Conservation (phyloP, 768 basidiomycete genomes). For the Auriculariales sp. region DNA sequence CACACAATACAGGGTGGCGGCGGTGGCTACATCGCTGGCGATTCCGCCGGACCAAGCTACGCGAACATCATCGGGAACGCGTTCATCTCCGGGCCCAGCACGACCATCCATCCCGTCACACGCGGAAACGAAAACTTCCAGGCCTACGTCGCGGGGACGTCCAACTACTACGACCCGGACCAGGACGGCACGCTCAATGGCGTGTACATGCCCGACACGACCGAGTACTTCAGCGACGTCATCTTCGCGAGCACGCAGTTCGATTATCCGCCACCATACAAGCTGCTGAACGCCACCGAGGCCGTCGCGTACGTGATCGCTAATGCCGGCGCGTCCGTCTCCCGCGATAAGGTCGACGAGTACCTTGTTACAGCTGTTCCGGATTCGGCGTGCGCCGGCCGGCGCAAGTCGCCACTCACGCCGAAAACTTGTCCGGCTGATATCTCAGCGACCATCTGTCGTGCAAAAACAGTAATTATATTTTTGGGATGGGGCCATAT, state of each 20-base stretch:
- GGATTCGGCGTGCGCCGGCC: too few relatives aligned
- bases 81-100: slow-evolving; percentile 22
- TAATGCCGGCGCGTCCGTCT: slow-evolving; percentile 20
- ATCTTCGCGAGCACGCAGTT: slow-evolving; percentile 18
- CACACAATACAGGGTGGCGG: too few relatives aligned
- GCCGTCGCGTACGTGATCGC: slow-evolving; percentile 17
- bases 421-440: too few relatives aligned
- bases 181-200: slow-evolving; percentile 12
- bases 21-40: slow-evolving; percentile 20
- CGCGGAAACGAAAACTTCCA: slow-evolving; percentile 24
- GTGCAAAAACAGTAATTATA: too few relatives aligned
- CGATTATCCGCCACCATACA: slow-evolving; percentile 18
- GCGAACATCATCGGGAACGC: slow-evolving; percentile 22
- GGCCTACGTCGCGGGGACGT: slow-evolving; percentile 19
- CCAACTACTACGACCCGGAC: slow-evolving; percentile 22
- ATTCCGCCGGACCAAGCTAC: slow-evolving; percentile 18
- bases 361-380: too few relatives aligned
- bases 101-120: slow-evolving; percentile 16
- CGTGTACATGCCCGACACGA: slow-evolving; percentile 14
- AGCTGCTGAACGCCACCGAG: slow-evolving; percentile 18
- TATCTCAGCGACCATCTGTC: too few relatives aligned
- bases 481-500: too few relatives aligned
- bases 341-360: slow-evolving; percentile 18
- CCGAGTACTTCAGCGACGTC: slow-evolving; percentile 17
- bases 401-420: too few relatives aligned